A percentile compares a stretch with the other conserved stretches of the same genome.
These are phyloP conservation scores for Pichia sp. DNA, from an alignment of 1,139 yeast genomes.

Conservation along the genomic window DNA sequence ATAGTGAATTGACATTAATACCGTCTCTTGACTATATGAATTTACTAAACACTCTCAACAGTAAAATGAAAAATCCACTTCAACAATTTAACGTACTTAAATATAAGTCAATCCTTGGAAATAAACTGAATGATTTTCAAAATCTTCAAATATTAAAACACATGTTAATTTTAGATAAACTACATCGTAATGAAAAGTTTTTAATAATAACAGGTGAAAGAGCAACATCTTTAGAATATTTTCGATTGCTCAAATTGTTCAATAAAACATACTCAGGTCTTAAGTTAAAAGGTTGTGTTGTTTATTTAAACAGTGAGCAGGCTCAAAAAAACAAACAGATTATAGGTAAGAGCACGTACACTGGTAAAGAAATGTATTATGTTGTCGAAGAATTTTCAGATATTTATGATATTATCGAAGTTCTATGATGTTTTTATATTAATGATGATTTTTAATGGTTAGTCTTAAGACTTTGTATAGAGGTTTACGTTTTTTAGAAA, in stretches of 20 bases:
- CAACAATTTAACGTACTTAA: constrained; percentile 8
- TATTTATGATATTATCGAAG: constrained; percentile 21
- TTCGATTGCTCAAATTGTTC: constrained; percentile 18
- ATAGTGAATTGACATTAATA: constrained; percentile 18
- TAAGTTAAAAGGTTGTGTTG: constrained; percentile 20
- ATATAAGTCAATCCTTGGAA: constrained; percentile 20
- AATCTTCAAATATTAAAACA: constrained; percentile 17
- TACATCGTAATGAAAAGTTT: constrained; percentile 15
- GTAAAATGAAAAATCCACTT: constrained; percentile 2
- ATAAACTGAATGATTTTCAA: constrained; percentile 18
- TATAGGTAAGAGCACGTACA: constrained; percentile 4
- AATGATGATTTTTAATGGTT: neutral
- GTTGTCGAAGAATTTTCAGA: constrained; percentile 19
- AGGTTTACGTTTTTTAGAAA: no score
- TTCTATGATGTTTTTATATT: no score
- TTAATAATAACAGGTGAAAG: constrained; percentile 21
- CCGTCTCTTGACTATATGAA: constrained; percentile 17
- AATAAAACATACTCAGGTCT: constrained; percentile 7
- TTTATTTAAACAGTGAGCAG: constrained; percentile 13
- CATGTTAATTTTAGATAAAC: constrained; percentile 3
- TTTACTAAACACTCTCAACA: constrained; percentile 6
- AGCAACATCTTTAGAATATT: constrained; percentile 21
- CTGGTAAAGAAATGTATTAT: constrained; percentile 19
- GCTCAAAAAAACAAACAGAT: constrained; percentile 3
- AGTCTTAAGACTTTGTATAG: no score